Base-by-base conservation (phyloP, 2,329 filamentous ascomycete species). In the Scleromitrula shiraiana region DNA sequence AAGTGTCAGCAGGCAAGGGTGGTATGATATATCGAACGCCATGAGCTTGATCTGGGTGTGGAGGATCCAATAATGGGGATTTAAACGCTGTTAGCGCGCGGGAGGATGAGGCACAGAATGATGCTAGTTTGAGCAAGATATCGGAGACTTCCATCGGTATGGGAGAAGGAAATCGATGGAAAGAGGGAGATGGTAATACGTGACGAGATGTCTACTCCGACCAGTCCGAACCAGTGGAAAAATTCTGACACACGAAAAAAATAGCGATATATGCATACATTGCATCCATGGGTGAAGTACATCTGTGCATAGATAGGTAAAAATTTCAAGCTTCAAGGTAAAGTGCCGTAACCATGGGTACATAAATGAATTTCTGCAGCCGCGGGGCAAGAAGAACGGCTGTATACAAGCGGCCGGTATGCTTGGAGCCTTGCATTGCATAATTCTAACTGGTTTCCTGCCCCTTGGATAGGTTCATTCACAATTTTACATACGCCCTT, bases 11-110 rank as follows among this genome's bases (percentile, higher is more conserved):
- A 47, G 45, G 29, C 45, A 47, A 35, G 44, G 37, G 29, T 47
- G 29, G 29, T 32, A 29, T 47, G 44, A 47, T 47, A 46, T 47
- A 47, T 47, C 44, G 44, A 47, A 47, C 37, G 44, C 44, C 44
- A 47, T 41, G 17, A 47, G 29, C 29, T 41, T 33, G 36, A 41
- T 47, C 29, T 12, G 37, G 44, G 36, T 24, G n/a, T 26, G 36
- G 33, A 26, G 44, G 36, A 29, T 41, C 44, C 37, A 40, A 41
- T 35, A 41, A 36, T 29, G 37, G 37, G 44, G 29, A 47, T 41
- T 41, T 47, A 47, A 47, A 47, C 44, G 44, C 44, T 47, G 22
- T 47, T 47, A 41, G 44, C 44, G 44, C 44, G 44, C 44, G 44
- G 44, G 29, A 41, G 15, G 37, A 30, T 30, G 29, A 30, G 29